Conservation (phyloP, 2,329 filamentous ascomycete genomes). For the Cryphonectria radicalis region DNA sequence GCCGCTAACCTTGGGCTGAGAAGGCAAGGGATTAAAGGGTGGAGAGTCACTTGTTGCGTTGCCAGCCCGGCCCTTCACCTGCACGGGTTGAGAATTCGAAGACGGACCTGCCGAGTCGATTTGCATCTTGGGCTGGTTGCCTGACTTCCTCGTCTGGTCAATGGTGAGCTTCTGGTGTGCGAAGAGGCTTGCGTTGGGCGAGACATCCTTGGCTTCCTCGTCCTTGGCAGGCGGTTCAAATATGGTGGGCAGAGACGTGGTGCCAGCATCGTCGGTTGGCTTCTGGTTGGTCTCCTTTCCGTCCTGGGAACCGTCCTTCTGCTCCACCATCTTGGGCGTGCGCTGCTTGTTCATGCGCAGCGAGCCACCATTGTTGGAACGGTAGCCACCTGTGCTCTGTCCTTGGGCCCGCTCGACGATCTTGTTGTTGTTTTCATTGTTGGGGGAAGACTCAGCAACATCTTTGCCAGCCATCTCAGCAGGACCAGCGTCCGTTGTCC, state of each 20-base stretch:
- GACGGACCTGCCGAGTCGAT: not conserved
- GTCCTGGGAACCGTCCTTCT: constrained; percentile 8
- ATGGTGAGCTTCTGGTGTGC: constrained; percentile 26
- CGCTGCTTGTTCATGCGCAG: constrained; percentile 34
- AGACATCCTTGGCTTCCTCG: not conserved
- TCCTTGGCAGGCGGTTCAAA: constrained; percentile 15
- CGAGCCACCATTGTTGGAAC: constrained; percentile 40
- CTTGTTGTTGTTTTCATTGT: not conserved
- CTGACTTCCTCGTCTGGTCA: constrained; percentile 19
- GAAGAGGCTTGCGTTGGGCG: constrained; percentile 19
- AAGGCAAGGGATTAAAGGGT: constrained; percentile 20
- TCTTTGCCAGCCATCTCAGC: not conserved
- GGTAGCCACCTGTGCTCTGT: constrained; percentile 31
- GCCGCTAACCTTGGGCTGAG: constrained; percentile 11
- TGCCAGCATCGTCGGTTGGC: not conserved
- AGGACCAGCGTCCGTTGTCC: not conserved
- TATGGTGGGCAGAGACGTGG: constrained; percentile 12
- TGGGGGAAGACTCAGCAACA: not conserved
- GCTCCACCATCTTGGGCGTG: constrained; percentile 16
- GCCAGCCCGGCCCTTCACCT: constrained; percentile 12
- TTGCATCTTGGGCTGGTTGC: not conserved
- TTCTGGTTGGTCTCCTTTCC: constrained; percentile 5
- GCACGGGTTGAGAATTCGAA: not conserved
- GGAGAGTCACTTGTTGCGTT: constrained; percentile 15
- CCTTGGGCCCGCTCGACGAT: not conserved